These are phyloP conservation scores for Rhytidiadelphus loreus DNA, from an alignment of 225 moss, liverwort and hornwort genomes.

Conservation along the genomic window DNA sequence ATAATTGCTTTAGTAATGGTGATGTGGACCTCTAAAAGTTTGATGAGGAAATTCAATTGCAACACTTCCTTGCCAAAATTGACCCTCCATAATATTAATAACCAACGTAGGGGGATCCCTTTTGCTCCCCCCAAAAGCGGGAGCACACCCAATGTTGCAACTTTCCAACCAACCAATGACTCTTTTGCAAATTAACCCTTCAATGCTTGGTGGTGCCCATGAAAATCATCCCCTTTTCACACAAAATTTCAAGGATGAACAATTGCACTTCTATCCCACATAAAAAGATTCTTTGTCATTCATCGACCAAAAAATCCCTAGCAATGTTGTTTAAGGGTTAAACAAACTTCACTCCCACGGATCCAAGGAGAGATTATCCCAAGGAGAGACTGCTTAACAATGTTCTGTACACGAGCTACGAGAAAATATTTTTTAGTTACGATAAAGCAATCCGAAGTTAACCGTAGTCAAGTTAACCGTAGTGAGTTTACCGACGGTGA, in stretches of 20 bases:
- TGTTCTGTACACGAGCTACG: too few relatives aligned
- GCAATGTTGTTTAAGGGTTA: too few relatives aligned
- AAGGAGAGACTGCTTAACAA: too few relatives aligned
- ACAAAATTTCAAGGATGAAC: too few relatives aligned
- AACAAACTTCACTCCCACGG: accelerated
- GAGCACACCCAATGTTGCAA: accelerated
- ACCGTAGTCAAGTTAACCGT: not conserved
- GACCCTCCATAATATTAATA: not conserved
- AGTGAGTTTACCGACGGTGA: not conserved
- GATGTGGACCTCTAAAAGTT: not conserved
- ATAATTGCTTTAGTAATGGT: not conserved
- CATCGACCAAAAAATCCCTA: too few relatives aligned
- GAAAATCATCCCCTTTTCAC: too few relatives aligned
- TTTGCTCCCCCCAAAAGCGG: accelerated
- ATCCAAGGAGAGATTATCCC: accelerated
- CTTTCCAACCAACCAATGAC: not conserved
- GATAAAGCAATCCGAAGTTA: not conserved
- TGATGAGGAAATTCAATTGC: accelerated
- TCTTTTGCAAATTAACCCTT: accelerated
- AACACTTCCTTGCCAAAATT: not conserved
- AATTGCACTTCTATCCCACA: too few relatives aligned
- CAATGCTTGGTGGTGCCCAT: too few relatives aligned
- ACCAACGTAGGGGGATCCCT: accelerated
- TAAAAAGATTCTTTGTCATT: too few relatives aligned
- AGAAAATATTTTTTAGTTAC: not conserved